phyloP scores from a whole-genome alignment of 2,329 filamentous ascomycete species.

The Fusarium fracticaudum region DNA sequence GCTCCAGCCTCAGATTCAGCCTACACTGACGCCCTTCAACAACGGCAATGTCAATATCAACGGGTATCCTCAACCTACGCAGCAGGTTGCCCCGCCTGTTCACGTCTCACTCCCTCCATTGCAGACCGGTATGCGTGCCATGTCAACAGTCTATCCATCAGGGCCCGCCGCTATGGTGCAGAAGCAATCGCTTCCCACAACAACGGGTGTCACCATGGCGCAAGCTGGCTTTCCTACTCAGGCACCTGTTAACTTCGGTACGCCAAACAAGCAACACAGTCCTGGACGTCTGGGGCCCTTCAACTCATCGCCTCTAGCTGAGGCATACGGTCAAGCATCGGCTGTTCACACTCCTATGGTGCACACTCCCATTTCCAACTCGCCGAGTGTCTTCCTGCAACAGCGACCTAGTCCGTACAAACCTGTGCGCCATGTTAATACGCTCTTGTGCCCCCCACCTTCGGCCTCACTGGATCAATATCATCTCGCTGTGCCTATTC shows the following conservation, averaged over 20 bases:
- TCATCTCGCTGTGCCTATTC: slow-evolving; percentile 64
- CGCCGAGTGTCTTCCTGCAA: slow-evolving; percentile 86
- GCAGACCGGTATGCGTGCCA: slow-evolving; percentile 70
- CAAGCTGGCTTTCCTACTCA: slow-evolving; percentile 44
- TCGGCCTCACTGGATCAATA: slow-evolving; percentile 81
- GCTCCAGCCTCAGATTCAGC: slow-evolving; percentile 22
- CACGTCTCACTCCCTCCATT: slow-evolving; percentile 70
- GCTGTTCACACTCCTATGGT: slow-evolving; percentile 65
- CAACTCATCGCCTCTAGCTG: slow-evolving; percentile 74
- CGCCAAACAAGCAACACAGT: slow-evolving; percentile 64
- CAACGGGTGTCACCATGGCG: slow-evolving; percentile 38
- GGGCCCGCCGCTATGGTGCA: slow-evolving; percentile 55
- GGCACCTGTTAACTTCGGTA: slow-evolving; percentile 54
- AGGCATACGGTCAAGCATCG: slow-evolving; percentile 64
- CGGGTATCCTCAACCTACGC: slow-evolving; percentile 48
- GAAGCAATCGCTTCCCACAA: slow-evolving; percentile 43
- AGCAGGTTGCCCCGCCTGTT: slow-evolving; percentile 44
- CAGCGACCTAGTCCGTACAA: slow-evolving; percentile 93
- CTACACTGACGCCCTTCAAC: slow-evolving; percentile 42
- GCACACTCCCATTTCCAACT: slow-evolving; percentile 77
- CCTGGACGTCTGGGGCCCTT: slow-evolving; percentile 59
- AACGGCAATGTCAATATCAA: slow-evolving; percentile 47
- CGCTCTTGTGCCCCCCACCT: slow-evolving; percentile 87
- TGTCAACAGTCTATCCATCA: slow-evolving; percentile 79
- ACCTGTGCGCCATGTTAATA: slow-evolving; percentile 88